Base-by-base conservation (phyloP, 257 asterid species). In the Rhazya stricta region DNA sequence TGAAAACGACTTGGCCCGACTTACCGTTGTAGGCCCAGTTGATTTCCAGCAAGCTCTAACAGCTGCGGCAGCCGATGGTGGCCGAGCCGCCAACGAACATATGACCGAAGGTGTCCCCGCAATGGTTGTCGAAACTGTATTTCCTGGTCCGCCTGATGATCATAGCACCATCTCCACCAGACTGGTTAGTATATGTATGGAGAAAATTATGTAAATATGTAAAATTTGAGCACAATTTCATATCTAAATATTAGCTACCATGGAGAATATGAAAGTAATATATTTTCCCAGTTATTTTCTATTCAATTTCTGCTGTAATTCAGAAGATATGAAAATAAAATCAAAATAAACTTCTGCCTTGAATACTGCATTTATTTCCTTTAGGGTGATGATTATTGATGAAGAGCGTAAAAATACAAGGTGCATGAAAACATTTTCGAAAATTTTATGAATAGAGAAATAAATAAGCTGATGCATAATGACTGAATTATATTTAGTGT, bases 21-120 rank as follows among this genome's bases (percentile, higher is more conserved):
- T 94, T 8, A 89, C 91, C 27, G 82, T 91, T 27, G 86, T 89
- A 25, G 98, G 97, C 36, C 83, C 92, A 62, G 98, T 89, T 56
- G 93, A 88, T 48, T 85, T 81, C 74, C 86, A 87, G 80, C 98
- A 91, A 77, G 97, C 98, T 23, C 82, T 94, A 48, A 87, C 94
- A 5, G 98, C 98, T 70, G 98, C 97, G 5, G 96, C 97, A 1
- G 98, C 95, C 4, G 97, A 90, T 72, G 97, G 98, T 6, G 98
- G 97, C 36, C 88, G 76, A 39, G 89, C 94, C 5, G 96, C 98
- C 42, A 85, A 84, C 12, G 92, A 91, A 73, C 97, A 94, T 77
- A 8, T 94, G 43, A 50, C 85, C 16, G 71, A 91, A 13, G 97
- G 92, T 0, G 13, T 80, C 50, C 45, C 81, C 9, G 86, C 90